Percentiles rank a stretch among this genome's conserved stretches.
phyloP scores from a whole-genome alignment of 257 asterid genomes.

The Ajuga chamaepitys region DNA sequence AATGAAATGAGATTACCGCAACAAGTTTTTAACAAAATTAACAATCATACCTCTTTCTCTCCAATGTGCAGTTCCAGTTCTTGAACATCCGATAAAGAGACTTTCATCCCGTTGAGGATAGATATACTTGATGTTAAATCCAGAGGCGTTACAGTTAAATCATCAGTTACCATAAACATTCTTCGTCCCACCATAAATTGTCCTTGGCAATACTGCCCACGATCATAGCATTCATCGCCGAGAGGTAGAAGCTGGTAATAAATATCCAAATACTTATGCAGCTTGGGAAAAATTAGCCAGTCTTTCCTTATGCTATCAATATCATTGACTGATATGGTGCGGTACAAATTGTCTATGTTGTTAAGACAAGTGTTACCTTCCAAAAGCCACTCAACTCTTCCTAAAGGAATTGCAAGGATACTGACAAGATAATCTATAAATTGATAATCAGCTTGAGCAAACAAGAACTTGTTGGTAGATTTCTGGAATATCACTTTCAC shows the following conservation, averaged over 20 bases:
- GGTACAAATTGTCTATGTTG: conserved; percentile 1
- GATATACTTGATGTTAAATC: neutral
- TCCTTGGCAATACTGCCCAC: too few species aligned
- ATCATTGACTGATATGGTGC: neutral
- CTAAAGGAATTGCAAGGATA: conserved; percentile 13
- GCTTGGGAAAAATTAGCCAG: neutral
- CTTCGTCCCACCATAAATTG: neutral
- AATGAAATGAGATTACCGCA: too few species aligned
- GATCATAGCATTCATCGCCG: neutral
- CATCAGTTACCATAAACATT: conserved; percentile 13
- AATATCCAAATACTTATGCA: neutral
- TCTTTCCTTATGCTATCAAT: neutral
- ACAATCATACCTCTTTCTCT: conserved; percentile 9
- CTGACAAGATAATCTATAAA: conserved; percentile 14
- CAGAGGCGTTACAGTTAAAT: conserved; percentile 11
- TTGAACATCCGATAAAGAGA: neutral
- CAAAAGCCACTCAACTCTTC: neutral
- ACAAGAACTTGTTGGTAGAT: neutral
- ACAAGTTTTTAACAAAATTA: too few species aligned
- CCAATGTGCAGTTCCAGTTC: conserved; percentile 6
- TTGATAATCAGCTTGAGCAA: conserved; percentile 2
- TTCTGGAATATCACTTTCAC: neutral
- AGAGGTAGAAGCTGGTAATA: conserved; percentile 3
- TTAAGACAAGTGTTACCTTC: neutral
- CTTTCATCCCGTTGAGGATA: neutral